These are phyloP conservation scores for Pseudogymnoascus sp. DNA, from an alignment of 2,329 filamentous ascomycete species.

Conservation along the genomic window DNA sequence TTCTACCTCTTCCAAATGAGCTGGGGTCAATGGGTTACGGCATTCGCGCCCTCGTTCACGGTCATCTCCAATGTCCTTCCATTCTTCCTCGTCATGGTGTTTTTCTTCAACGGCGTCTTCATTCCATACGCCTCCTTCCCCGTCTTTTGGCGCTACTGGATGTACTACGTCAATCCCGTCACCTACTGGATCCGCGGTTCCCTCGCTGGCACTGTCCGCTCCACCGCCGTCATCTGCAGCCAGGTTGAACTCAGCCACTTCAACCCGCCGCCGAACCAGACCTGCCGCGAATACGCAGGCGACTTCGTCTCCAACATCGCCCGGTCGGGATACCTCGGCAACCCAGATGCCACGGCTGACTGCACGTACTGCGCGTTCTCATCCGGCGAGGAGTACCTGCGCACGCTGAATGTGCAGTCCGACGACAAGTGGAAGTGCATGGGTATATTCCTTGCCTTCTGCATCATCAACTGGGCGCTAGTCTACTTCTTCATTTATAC, in stretches of 20 bases:
- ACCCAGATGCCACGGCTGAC: conserved; percentile 47
- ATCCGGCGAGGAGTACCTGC: conserved; percentile 51
- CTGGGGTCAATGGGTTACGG: conserved; percentile 55
- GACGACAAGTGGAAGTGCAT: conserved; percentile 65
- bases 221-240: conserved; percentile 38
- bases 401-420: conserved; percentile 47
- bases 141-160: conserved; percentile 53
- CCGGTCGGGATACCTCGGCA: conserved; percentile 44
- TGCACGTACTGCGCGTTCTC: conserved; percentile 57
- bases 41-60: conserved; percentile 53
- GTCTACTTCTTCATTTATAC: conserved; percentile 75
- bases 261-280: conserved; percentile 33
- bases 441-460: conserved; percentile 66
- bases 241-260: conserved; percentile 42
- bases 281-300: conserved; percentile 51
- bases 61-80: conserved; percentile 53
- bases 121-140: conserved; percentile 58
- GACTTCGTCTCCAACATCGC: conserved; percentile 38
- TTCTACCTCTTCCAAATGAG: conserved; percentile 55
- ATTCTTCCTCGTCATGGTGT: conserved; percentile 52
- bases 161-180: conserved; percentile 54
- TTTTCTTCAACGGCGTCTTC: conserved; percentile 68
- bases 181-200: conserved; percentile 53
- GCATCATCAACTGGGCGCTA: conserved; percentile 61
- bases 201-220: conserved; percentile 45